A percentile compares a stretch with the other conserved stretches of the same genome.
Evolutionary conservation across 768 basidiomycete genomes (phyloP).

Genomic region (Chalciporus pseudorubinellus): DNA sequence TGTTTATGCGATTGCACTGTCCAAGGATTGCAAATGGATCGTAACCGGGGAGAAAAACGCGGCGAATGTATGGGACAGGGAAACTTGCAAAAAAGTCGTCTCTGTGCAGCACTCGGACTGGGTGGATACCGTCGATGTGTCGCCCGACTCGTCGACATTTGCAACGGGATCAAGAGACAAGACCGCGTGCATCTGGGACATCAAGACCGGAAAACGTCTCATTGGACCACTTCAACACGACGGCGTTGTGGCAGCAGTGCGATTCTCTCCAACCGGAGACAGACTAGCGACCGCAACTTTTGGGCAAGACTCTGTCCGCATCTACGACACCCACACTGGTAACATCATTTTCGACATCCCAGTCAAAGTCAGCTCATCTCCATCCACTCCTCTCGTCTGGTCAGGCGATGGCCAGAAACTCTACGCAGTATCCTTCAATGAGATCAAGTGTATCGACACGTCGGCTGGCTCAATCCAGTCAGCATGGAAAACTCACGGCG

Average conservation of each 20-base stretch:
- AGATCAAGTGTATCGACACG: not conserved
- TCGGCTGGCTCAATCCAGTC: not conserved
- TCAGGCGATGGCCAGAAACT: not conserved
- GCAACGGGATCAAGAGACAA: not conserved
- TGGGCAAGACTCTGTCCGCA: not conserved
- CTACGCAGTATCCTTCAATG: not conserved
- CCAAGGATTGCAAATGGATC: not conserved
- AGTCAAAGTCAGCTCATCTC: not conserved
- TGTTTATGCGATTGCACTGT: not conserved
- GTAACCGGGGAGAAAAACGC: not conserved
- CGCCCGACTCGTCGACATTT: not conserved
- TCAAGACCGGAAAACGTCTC: not conserved
- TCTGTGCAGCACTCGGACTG: not conserved
- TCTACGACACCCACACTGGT: not conserved
- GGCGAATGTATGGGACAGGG: not conserved
- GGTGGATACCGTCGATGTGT: not conserved
- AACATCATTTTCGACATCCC: not conserved
- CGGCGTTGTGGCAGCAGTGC: not conserved
- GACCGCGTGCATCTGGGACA: not conserved
- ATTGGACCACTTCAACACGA: not conserved
- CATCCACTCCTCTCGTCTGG: slow-evolving; percentile 5
- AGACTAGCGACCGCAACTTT: not conserved
- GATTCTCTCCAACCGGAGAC: not conserved
- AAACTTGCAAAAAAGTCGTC: not conserved
- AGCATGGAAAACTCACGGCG: not conserved